These are phyloP conservation scores for Neocallimastix lanati DNA, from an alignment of 192 early-diverging fungal genomes.

Conservation along the genomic window DNA sequence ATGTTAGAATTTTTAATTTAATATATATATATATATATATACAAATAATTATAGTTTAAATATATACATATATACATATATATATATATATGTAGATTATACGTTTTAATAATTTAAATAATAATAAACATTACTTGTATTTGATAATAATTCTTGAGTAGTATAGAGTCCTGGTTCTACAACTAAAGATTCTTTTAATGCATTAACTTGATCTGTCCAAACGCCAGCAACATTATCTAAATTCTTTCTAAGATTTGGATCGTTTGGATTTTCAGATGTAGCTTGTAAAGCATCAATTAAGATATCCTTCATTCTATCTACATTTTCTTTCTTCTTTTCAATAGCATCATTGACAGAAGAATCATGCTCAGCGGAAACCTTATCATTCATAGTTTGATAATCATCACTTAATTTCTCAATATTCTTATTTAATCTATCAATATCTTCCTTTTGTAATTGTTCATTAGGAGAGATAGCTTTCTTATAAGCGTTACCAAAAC, in stretches of 20 bases:
- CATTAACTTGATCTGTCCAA: neutral
- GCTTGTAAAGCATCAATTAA: neutral
- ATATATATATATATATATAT: too few relatives aligned
- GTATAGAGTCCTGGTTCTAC: neutral
- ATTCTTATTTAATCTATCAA: neutral
- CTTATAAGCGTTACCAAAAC: neutral
- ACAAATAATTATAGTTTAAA: too few relatives aligned
- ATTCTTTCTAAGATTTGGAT: neutral
- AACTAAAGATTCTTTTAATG: neutral
- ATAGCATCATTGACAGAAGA: neutral
- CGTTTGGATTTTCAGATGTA: neutral
- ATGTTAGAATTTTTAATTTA: too few relatives aligned
- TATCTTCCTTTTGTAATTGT: neutral
- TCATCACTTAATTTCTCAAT: neutral
- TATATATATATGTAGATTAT: too few relatives aligned
- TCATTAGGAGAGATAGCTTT: neutral
- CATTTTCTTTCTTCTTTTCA: neutral
- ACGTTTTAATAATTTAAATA: too few relatives aligned
- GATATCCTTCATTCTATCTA: neutral
- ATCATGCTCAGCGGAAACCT: neutral
- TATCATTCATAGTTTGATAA: neutral
- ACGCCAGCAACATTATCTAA: neutral
- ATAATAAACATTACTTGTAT: neutral
- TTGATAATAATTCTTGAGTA: neutral
- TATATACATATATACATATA: too few relatives aligned